Evolutionary conservation across 768 basidiomycete species (phyloP).

Genomic region (Dioszegia aurantiaca): DNA sequence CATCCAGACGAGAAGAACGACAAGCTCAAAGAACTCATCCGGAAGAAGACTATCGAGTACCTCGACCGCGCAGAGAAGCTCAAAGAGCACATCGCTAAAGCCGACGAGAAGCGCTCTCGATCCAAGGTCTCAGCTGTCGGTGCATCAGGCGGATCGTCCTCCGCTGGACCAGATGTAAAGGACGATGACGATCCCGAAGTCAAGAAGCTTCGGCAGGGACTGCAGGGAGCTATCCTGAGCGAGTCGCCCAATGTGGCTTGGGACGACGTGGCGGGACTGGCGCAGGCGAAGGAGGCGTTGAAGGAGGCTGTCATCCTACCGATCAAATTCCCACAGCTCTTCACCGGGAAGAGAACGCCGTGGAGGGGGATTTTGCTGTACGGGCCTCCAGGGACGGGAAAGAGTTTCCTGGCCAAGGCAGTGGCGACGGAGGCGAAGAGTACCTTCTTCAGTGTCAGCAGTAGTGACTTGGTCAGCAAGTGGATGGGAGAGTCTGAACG

Average conservation of each 20-base stretch:
- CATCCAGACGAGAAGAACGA: constrained; percentile 91
- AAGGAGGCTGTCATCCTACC: constrained; percentile 99
- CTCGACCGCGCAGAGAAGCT: constrained; percentile 84
- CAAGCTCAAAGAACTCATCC: constrained; percentile 79
- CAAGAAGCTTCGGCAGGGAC: constrained; percentile 91
- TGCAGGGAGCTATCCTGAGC: constrained; percentile 79
- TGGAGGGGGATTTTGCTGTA: constrained; percentile 96
- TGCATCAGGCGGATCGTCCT: constrained; percentile 31
- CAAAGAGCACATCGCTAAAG: constrained; percentile 72
- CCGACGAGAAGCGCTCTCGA: constrained; percentile 64
- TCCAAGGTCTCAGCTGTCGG: constrained; percentile 60
- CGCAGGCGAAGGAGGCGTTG: constrained; percentile 88
- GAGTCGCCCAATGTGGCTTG: constrained; percentile 96
- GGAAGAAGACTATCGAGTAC: constrained; percentile 85
- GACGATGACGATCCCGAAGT: constrained; percentile 85
- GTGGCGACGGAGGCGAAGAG: constrained; percentile 99
- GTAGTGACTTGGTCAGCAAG: constrained; percentile 92
- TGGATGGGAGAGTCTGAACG: constrained; percentile 99
- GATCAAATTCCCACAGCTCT: constrained; percentile 97
- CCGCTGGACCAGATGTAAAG: constrained; percentile 54
- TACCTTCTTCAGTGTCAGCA: constrained; percentile 96
- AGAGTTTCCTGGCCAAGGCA: constrained; percentile 94
- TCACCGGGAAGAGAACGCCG: constrained; percentile 96
- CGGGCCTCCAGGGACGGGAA: constrained; percentile 96
- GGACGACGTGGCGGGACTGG: constrained; percentile 97